These are phyloP conservation scores for Neonectria neomacrospora DNA, from an alignment of 2,329 filamentous ascomycete species.

Conservation along the genomic window DNA sequence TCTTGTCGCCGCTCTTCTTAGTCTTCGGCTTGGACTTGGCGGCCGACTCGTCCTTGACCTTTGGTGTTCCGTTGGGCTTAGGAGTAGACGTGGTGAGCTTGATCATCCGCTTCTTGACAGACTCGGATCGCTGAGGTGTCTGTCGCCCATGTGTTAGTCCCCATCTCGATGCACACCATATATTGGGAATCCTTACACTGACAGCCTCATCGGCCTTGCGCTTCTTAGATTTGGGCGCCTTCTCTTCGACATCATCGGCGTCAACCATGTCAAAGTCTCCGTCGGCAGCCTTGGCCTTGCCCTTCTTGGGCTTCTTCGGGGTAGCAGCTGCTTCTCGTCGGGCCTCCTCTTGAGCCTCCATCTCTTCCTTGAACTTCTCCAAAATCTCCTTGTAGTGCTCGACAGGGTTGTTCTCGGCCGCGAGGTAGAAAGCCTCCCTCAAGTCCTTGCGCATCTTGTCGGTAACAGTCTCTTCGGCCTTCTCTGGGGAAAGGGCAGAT, in stretches of 20 bases:
- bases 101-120: constrained; percentile 75
- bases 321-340: constrained; percentile 55
- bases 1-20: constrained; percentile 70
- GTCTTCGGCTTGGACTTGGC: constrained; percentile 65
- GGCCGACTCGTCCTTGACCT: constrained; percentile 64
- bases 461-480: constrained; percentile 74
- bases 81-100: constrained; percentile 73
- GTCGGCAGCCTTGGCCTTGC: constrained; percentile 63
- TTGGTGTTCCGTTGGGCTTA: constrained; percentile 74
- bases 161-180: background rate
- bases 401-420: constrained; percentile 80
- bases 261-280: constrained; percentile 73
- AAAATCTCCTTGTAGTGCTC: constrained; percentile 87
- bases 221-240: constrained; percentile 75
- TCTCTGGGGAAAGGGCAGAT: constrained; percentile 78
- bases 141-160: constrained; percentile 45
- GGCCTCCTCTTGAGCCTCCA: constrained; percentile 65
- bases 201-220: constrained; percentile 87
- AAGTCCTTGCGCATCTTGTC: constrained; percentile 86
- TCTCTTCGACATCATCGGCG: constrained; percentile 65
- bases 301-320: constrained; percentile 57
- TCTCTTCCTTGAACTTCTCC: constrained; percentile 73
- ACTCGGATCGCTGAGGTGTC: constrained; percentile 69
- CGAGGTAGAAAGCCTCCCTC: constrained; percentile 81
- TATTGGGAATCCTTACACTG: constrained; percentile 52